These are phyloP conservation scores for Saccharomyces uvarum DNA, from an alignment of 1,139 yeast genomes.

Conservation along the genomic window DNA sequence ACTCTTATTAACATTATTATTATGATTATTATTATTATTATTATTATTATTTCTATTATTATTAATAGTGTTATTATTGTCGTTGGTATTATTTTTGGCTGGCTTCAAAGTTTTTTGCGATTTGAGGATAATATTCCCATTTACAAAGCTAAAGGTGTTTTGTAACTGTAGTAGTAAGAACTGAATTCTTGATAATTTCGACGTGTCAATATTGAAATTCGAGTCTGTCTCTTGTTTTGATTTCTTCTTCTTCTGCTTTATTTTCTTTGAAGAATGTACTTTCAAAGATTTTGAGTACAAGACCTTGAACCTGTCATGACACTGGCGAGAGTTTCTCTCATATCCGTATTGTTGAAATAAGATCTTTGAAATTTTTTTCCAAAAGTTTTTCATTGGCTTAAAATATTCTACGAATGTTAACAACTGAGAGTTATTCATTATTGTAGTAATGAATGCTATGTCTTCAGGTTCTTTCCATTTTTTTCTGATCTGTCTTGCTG, in stretches of 20 bases:
- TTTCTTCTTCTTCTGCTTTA: background rate
- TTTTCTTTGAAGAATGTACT: constrained; percentile 2
- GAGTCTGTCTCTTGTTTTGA: background rate
- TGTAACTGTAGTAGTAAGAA: constrained; percentile 10
- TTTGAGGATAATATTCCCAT: constrained; percentile 18
- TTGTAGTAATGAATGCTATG: constrained; percentile 15
- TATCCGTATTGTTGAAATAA: constrained; percentile 12
- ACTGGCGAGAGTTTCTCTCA: constrained; percentile 21
- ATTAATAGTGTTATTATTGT: background rate
- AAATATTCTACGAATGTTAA: constrained; percentile 21
- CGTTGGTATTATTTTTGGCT: background rate
- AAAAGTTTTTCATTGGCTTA: constrained; percentile 26
- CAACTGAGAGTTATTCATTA: constrained; percentile 16
- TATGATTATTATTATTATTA: constrained; percentile 1
- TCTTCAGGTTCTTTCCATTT: constrained; percentile 23
- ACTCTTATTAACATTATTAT: background rate
- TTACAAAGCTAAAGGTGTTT: constrained; percentile 14
- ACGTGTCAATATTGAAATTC: background rate
- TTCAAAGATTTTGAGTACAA: constrained; percentile 16
- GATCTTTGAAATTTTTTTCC: constrained; percentile 17
- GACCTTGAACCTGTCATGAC: constrained; percentile 24
- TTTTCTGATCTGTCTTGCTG: constrained; percentile 8
- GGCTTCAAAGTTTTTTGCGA: background rate
- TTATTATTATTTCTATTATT: background rate
- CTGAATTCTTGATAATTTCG: background rate